These are phyloP conservation scores for Trichophyton rubrum DNA, from an alignment of 2,329 filamentous ascomycete genomes.

Conservation along the genomic window DNA sequence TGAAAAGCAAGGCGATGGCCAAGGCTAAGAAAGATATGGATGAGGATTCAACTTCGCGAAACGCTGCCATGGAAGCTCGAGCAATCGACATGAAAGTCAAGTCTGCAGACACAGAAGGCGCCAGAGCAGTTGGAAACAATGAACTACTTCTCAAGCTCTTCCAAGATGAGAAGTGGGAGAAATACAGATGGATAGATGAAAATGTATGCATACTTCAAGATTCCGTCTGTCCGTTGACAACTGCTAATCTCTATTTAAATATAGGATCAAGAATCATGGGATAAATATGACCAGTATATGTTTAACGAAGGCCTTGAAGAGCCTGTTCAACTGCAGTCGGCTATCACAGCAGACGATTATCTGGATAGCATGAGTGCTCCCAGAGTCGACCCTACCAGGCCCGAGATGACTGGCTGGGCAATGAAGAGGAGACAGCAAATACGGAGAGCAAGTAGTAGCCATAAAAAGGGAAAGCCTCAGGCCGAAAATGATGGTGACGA, in stretches of 20 bases:
- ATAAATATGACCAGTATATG: conserved; percentile 60
- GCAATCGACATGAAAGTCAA: conserved; percentile 83
- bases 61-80: conserved; percentile 46
- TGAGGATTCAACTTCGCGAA: conserved; percentile 27
- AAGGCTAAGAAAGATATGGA: conserved; percentile 33
- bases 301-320: conserved; percentile 39
- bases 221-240: conserved; percentile 5
- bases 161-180: conserved; percentile 71
- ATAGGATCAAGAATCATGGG: conserved; percentile 56
- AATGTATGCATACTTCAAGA: conserved; percentile 16
- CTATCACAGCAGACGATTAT: conserved; percentile 47
- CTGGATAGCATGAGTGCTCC: conserved; percentile 51
- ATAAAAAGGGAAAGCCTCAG: conserved; percentile 12
- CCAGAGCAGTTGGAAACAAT: conserved; percentile 58
- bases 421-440: conserved; percentile 33
- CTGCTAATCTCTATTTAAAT: neutral
- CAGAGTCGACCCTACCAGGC: conserved; percentile 32
- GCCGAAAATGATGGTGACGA: conserved; percentile 5
- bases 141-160: conserved; percentile 64
- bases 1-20: conserved; percentile 20
- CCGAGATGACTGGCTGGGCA: conserved; percentile 33
- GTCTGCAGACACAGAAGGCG: conserved; percentile 53
- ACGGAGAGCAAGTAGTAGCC: conserved; percentile 17
- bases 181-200: conserved; percentile 64
- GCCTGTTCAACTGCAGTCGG: conserved; percentile 40